These are phyloP conservation scores for Coemansia sp. DNA, from an alignment of 192 early-diverging fungal genomes.

Conservation along the genomic window DNA sequence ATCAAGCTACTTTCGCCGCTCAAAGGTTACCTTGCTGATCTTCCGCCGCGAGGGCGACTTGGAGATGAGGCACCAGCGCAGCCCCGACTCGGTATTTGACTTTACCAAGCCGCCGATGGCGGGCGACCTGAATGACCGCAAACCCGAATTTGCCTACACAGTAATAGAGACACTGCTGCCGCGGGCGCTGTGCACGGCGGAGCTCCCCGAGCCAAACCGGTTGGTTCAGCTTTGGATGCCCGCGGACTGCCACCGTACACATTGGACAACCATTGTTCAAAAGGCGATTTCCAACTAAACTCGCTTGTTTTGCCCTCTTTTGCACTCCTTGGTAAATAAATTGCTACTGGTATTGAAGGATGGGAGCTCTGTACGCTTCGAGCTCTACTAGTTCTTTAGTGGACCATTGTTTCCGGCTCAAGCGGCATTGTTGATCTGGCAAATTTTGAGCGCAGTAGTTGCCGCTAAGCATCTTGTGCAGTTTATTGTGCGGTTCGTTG, in stretches of 20 bases:
- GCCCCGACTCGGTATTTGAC: conserved; percentile 92
- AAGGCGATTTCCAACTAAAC: neutral
- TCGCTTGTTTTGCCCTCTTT: neutral
- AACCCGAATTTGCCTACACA: conserved; percentile 80
- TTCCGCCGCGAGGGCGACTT: conserved; percentile 88
- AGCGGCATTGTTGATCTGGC: neutral
- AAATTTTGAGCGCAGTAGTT: neutral
- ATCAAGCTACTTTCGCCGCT: conserved; percentile 77
- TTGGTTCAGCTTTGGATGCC: conserved; percentile 77
- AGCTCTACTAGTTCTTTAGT: too few species aligned
- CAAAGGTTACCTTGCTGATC: conserved; percentile 82
- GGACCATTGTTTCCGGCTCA: too few species aligned
- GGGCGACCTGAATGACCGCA: conserved; percentile 55
- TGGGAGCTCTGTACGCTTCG: too few species aligned
- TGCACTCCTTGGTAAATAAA: neutral
- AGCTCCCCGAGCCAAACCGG: conserved; percentile 58
- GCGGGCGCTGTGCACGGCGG: conserved; percentile 60
- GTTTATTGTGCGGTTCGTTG: neutral
- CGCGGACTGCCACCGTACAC: conserved; percentile 38
- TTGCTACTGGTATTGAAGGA: neutral
- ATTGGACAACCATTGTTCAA: conserved; percentile 46
- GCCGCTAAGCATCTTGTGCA: neutral
- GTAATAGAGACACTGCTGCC: conserved; percentile 90
- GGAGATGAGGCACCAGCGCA: conserved; percentile 89
- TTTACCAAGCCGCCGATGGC: conserved; percentile 74